Base-by-base conservation (phyloP, 306 rosid species). In the Malus sieversii region DNA sequence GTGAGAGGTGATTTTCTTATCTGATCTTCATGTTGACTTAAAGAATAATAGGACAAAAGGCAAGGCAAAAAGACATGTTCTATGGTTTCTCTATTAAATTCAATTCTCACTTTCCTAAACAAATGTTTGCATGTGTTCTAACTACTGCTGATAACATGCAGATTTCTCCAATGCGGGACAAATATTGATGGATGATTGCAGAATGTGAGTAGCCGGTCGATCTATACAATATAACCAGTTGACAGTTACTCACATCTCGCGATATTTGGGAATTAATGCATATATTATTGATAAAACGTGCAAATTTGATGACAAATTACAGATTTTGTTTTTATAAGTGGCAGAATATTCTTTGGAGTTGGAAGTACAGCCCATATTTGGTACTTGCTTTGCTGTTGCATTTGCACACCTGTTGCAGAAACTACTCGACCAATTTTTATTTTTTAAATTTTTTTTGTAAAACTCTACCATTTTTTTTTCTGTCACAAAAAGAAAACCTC, bases 311-410 rank as follows among this genome's bases (percentile, higher is more conserved):
- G 46, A 29, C 23, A 29, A 72, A 23, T 27, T 0, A 29, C 46
- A 30, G 15, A 62, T 65, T 65, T 22, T 65, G 65, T 35, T 45
- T 61, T 66, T 60, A 2, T 15, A 75, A 78, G 88, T 81, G 84
- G 60, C 79, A 55, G 75, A 77, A 82, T 82, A 77, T 77, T 82
- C 74, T 75, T 4, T 44, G 45, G 76, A 55, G 75, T 78, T 73
- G 12, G 14, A 75, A 20, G 81, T 80, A 84, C 90, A 86, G 88
- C 89, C 84, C 83, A 76, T 81, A 71, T 77, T 78, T 73, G 68
- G 82, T 66, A 58, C 80, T 74, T 83, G 92, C 92, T 84, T 78
- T 75, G 91, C 92, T 88, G 96, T 83, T 69, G 74, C 63, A 76
- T 65, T 82, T 75, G 79, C 82, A 77, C 69, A 82, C 81, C 83